These are phyloP conservation scores for Fusarium piperis DNA, from an alignment of 2,329 filamentous ascomycete genomes.

Conservation along the genomic window DNA sequence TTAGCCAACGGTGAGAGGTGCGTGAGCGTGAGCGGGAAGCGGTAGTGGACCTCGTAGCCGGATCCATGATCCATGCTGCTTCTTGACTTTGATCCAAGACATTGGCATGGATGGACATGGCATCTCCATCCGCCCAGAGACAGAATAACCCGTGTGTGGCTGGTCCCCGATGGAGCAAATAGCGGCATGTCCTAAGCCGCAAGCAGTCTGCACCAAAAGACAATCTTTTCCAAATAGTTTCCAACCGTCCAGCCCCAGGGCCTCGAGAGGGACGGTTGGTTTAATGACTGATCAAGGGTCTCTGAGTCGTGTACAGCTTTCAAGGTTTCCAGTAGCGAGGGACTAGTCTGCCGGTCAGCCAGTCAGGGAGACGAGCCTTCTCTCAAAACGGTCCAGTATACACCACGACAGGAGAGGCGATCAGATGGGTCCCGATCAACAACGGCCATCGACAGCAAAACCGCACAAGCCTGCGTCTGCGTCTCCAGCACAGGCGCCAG, in stretches of 20 bases:
- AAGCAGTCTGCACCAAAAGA: constrained; percentile 28
- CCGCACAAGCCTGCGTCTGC: constrained; percentile 1
- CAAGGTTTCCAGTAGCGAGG: neutral
- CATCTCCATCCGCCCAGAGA: constrained; percentile 12
- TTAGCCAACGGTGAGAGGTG: constrained; percentile 31
- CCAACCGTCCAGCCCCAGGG: constrained; percentile 22
- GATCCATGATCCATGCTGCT: constrained; percentile 18
- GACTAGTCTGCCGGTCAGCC: neutral
- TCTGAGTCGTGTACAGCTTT: constrained; percentile 23
- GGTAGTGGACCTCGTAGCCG: constrained; percentile 25
- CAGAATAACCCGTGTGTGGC: constrained; percentile 25
- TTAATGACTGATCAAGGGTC: neutral
- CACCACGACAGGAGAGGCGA: neutral
- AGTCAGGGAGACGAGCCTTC: neutral
- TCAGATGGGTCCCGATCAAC: constrained; percentile 30
- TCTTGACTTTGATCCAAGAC: constrained; percentile 28
- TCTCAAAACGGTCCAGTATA: neutral
- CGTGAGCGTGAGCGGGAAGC: constrained; percentile 25
- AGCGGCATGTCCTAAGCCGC: constrained; percentile 25
- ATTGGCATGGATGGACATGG: constrained; percentile 29
- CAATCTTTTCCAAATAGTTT: constrained; percentile 21
- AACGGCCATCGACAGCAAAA: constrained; percentile 19
- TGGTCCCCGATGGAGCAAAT: constrained; percentile 27
- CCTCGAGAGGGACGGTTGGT: neutral
- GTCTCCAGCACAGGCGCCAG: constrained; percentile 29